phyloP scores from a whole-genome alignment of 2,329 filamentous ascomycete species.

The Colletotrichum sp. region DNA sequence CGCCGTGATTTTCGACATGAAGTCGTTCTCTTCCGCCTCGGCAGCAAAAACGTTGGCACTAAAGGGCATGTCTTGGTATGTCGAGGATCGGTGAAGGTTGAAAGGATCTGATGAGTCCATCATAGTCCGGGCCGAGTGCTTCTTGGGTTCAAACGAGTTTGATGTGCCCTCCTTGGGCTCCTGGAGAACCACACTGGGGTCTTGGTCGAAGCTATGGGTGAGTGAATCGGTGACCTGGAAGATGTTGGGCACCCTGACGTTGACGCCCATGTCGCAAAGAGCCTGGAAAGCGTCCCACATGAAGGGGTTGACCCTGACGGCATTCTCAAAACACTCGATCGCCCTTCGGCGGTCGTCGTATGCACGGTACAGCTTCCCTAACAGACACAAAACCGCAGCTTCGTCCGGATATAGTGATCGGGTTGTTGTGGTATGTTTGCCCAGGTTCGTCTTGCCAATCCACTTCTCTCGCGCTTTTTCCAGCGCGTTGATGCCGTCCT shows the following conservation, averaged over 20 bases:
- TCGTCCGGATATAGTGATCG: slow-evolving; percentile 82
- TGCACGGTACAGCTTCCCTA: slow-evolving; percentile 86
- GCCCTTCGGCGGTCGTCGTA: slow-evolving; percentile 86
- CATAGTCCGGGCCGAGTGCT: slow-evolving; percentile 41
- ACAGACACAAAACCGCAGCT: slow-evolving; percentile 79
- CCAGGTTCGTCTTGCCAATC: slow-evolving; percentile 77
- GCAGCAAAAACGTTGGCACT: slow-evolving; percentile 43
- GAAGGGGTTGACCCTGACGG: slow-evolving; percentile 89
- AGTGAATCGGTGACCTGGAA: slow-evolving; percentile 74
- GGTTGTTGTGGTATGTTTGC: slow-evolving; percentile 79
- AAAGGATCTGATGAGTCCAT: slow-evolving; percentile 55
- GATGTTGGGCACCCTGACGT: slow-evolving; percentile 82
- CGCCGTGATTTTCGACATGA: slow-evolving; percentile 60
- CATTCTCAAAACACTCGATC: slow-evolving; percentile 84
- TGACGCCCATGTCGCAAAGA: slow-evolving; percentile 86
- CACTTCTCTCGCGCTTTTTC: slow-evolving; percentile 83
- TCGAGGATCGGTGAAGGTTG: slow-evolving; percentile 45
- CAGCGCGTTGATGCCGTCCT: slow-evolving; percentile 81
- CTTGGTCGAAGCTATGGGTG: slow-evolving; percentile 51
- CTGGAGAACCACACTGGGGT: slow-evolving; percentile 31
- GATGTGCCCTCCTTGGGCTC: slow-evolving; percentile 41
- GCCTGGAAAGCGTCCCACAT: slow-evolving; percentile 97
- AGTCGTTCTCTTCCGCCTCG: slow-evolving; percentile 56
- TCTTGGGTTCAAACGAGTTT: slow-evolving; percentile 47
- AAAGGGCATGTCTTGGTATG: slow-evolving; percentile 42